These are phyloP conservation scores for Tetraselmis striata DNA, from an alignment of 139 green algal genomes.

Conservation along the genomic window DNA sequence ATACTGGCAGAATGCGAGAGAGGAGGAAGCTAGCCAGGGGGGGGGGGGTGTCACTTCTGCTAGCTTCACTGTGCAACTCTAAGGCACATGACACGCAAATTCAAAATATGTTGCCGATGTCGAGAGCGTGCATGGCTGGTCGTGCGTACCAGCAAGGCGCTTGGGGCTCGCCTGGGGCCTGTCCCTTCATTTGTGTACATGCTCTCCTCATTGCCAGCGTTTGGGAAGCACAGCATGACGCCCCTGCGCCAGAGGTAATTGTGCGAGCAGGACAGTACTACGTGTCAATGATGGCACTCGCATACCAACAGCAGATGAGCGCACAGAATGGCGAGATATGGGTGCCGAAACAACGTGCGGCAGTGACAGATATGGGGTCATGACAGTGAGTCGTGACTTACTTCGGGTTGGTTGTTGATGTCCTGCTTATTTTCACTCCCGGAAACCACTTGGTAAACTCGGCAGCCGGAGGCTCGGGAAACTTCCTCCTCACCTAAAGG, in stretches of 20 bases:
- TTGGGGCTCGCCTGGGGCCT: conserved; percentile 39
- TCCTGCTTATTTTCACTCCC: neutral
- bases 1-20: no score
- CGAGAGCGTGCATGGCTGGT: neutral
- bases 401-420: neutral
- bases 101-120: neutral
- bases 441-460: neutral
- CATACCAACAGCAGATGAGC: no score
- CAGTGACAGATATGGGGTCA: no score
- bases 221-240: conserved; percentile 39
- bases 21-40: no score
- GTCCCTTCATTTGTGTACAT: conserved; percentile 83
- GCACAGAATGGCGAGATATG: no score
- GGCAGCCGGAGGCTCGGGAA: neutral
- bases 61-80: neutral
- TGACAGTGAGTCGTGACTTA: no score
- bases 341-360: no score
- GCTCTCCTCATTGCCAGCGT: conserved; percentile 76
- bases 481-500: neutral
- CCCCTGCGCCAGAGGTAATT: conserved; percentile 3
- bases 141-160: conserved; percentile 49
- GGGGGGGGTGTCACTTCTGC: no score
- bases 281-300: neutral
- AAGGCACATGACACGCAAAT: neutral
- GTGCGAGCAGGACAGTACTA: neutral